Base-by-base conservation (phyloP, 2,329 filamentous ascomycete species). In the Coleophoma cylindrospora region DNA sequence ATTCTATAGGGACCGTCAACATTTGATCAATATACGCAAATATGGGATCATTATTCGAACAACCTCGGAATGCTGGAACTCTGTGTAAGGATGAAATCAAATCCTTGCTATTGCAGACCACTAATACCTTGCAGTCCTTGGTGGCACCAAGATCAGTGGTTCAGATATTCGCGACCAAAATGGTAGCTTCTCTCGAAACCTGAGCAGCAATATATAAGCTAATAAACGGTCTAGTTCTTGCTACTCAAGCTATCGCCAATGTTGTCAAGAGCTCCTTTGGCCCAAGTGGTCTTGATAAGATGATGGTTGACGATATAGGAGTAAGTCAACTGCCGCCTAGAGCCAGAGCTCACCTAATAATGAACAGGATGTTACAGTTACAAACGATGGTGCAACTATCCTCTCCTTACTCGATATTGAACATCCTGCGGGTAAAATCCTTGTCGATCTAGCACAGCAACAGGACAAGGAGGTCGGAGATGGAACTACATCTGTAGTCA, bases 281-380 rank as follows among this genome's bases (percentile, higher is more conserved):
- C 50, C 94, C 94, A 47, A 96, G 90, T 55, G 94, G 94, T 45
- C 81, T 99, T 59, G 94, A 99, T 70, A 99, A 99, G 82, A 99
- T 99, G 94, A 97, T 99, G 94, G 94, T 99, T 63, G 94, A 99
- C 74, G 94, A 99, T 69, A 97, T 99, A 70, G 94, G 94, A 66
- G 87, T 90, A 81, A 63, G 84, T 63, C 50, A 38, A 37, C 37
- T 46, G 52, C 33, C 40, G 43, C 40, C 34, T 21, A 45, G 49
- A 45, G 40, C 21, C 27, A n/a, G 33, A 41, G 10, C 22, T 14
- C 47, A 36, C 21, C 45, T 50, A 50, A 61, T 65, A 49, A 65
- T 41, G 45, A 43, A 47, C 62, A 90, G 86, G 94, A 99, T 75
- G 94, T 99, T 52, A 99, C 94, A 54, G 94, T 99, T 52, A 99